Evolutionary conservation across 345 rosid genomes (phyloP).

Genomic region (Bruguiera gymnorhiza): DNA sequence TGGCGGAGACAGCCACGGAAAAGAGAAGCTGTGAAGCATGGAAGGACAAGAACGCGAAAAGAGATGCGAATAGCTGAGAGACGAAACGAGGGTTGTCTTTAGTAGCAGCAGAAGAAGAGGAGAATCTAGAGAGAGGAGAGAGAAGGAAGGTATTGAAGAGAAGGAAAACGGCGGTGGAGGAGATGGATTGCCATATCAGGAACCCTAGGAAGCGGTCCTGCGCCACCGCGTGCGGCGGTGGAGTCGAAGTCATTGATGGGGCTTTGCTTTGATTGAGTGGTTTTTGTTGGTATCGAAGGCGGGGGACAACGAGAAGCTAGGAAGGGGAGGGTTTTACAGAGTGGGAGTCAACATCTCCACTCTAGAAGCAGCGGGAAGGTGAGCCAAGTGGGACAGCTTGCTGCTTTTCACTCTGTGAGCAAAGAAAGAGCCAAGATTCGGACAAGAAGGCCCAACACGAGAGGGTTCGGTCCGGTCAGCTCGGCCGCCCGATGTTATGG

Average conservation of each 20-base stretch:
- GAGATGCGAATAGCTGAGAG: neutral
- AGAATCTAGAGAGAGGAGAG: constrained; percentile 13
- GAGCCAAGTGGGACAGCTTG: too few species aligned
- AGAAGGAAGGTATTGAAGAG: constrained; percentile 39
- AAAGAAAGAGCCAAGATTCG: neutral
- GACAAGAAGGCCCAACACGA: neutral
- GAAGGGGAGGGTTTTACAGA: neutral
- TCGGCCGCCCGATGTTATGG: neutral
- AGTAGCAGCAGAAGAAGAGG: neutral
- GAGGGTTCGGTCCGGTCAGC: neutral
- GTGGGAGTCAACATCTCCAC: neutral
- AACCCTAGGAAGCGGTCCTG: constrained; percentile 55
- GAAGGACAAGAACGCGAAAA: constrained; percentile 40
- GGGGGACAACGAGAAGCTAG: neutral
- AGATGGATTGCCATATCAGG: constrained; percentile 66
- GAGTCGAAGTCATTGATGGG: constrained; percentile 2
- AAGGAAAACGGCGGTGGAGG: constrained; percentile 49
- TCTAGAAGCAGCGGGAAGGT: too few species aligned
- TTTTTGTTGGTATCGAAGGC: neutral
- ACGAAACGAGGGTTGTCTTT: constrained; percentile 13
- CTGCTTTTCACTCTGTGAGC: too few species aligned
- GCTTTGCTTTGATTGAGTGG: neutral
- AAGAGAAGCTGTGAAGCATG: constrained; percentile 52
- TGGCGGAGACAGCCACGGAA: constrained; percentile 47
- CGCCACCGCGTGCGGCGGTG: constrained; percentile 35